Evolutionary conservation across 2,329 filamentous ascomycete genomes (phyloP).

Genomic region (Ramularia collo-cygni): DNA sequence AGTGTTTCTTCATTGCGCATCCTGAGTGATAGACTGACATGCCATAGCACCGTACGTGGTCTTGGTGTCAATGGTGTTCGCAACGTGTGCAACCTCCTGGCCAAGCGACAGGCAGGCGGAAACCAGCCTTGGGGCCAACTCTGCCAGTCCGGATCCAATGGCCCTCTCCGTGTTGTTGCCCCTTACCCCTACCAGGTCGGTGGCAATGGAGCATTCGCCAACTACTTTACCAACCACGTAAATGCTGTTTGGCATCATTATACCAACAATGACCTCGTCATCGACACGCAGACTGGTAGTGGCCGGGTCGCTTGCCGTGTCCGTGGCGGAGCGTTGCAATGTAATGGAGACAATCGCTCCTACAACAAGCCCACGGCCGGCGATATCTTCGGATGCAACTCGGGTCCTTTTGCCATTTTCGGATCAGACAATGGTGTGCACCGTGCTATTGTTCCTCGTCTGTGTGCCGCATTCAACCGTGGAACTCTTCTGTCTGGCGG

Average conservation of each 20-base stretch:
- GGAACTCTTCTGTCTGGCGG: slow-evolving; percentile 54
- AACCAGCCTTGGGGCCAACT: slow-evolving; percentile 57
- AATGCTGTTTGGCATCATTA: slow-evolving; percentile 47
- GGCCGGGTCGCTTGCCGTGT: slow-evolving; percentile 50
- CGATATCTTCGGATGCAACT: slow-evolving; percentile 64
- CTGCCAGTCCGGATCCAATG: slow-evolving; percentile 38
- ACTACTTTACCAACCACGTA: slow-evolving; percentile 48
- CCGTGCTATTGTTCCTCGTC: slow-evolving; percentile 60
- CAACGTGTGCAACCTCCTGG: slow-evolving; percentile 48
- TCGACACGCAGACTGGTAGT: slow-evolving; percentile 58
- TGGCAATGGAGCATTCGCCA: slow-evolving; percentile 39
- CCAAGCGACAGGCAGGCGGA: slow-evolving; percentile 49
- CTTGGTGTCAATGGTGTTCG: slow-evolving; percentile 52
- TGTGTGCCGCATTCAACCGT: slow-evolving; percentile 71
- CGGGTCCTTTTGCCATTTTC: slow-evolving; percentile 51
- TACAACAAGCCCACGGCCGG: slow-evolving; percentile 53
- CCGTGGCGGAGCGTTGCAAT: slow-evolving; percentile 36
- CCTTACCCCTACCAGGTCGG: slow-evolving; percentile 39
- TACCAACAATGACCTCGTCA: slow-evolving; percentile 39
- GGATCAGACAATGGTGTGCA: slow-evolving; percentile 35
- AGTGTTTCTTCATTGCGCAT: no score
- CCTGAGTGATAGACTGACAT: no score
- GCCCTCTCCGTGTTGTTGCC: slow-evolving; percentile 36
- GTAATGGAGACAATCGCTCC: slow-evolving; percentile 32
- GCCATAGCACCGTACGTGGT: slow-evolving; percentile 47